Conservation (phyloP, 176 grass and related monocot species). For the Tillandsia leiboldiana region DNA sequence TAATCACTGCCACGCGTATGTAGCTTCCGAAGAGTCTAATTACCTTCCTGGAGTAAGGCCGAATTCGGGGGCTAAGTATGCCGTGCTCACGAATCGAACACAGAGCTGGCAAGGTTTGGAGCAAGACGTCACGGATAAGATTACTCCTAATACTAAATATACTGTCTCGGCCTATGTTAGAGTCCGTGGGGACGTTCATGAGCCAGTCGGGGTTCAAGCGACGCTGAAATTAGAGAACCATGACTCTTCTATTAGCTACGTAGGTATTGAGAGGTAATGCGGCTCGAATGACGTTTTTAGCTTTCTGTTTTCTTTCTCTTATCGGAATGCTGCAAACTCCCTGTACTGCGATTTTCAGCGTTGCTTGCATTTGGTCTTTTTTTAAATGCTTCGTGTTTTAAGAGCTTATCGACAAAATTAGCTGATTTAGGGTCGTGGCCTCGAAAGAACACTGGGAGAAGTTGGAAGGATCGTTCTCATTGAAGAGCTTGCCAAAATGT, state of each 20-base stretch:
- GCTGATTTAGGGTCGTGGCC: constrained; percentile 37
- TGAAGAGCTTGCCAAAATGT: constrained; percentile 34
- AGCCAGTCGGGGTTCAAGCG: constrained; percentile 38
- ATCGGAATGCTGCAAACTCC: no score
- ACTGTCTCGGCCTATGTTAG: constrained; percentile 47
- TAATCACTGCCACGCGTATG: constrained; percentile 63
- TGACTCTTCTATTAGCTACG: constrained; percentile 42
- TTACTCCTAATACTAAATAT: constrained; percentile 54
- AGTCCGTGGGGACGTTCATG: constrained; percentile 52
- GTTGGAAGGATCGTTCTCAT: constrained; percentile 72
- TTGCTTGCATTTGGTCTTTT: no score
- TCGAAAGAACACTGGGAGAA: constrained; percentile 63
- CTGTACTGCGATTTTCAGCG: no score
- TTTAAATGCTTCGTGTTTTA: not conserved
- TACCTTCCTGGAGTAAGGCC: constrained; percentile 63
- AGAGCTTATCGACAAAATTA: not conserved
- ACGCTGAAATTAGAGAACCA: constrained; percentile 62
- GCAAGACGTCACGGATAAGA: constrained; percentile 62
- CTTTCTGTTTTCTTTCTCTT: not conserved
- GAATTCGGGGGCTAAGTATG: constrained; percentile 63
- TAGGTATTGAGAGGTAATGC: constrained; percentile 53
- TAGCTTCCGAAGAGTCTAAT: constrained; percentile 49
- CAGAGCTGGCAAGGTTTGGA: constrained; percentile 88
- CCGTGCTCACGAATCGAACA: constrained; percentile 59
- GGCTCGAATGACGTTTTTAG: constrained; percentile 6